Evolutionary conservation across 192 early-diverging fungal species (phyloP), one percentile per base, ranked within the genome.

Genomic region (Allomyces macrogynus): DNA sequence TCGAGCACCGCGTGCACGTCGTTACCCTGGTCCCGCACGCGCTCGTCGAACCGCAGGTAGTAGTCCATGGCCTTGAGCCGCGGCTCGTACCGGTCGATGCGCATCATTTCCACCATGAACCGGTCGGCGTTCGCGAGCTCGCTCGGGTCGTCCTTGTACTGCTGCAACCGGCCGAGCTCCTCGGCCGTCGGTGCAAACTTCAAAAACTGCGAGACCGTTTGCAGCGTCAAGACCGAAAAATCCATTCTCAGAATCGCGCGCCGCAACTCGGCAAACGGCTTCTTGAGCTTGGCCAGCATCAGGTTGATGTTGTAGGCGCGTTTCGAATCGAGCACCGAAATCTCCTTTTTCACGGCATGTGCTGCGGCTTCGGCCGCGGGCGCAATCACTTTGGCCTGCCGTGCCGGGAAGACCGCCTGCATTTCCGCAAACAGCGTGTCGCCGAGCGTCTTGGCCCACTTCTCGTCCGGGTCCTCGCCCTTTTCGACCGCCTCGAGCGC

Each of bases 31-130:
- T 84, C 78, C 23, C 80, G 75, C 69, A 82, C 73, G n/a, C 77
- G 76, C 65, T 87, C 84, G 1, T 74, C 67, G 77, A 87, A 88
- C 24, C 81, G 85, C 14, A 77, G 67, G 71, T 83, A 80, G 61
- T 85, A 87, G 12, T 77, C 71, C 32, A 88, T 81, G 23, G 78
- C 78, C 11, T 85, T 82, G 44, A 90, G 65, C 16, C 88, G 79
- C 69, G 87, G 84, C 70, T 86, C 84, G 65, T 86, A 88, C 40
- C 85, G 78, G 64, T 87, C 83, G 23, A 90, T 81, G 68, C 86
- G 82, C 76, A 88, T 85, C n/a, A 87, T 82, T 76, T 87, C 86
- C 18, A 83, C 72, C 70, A 84, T 86, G 73, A 90, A 90, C 14
- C 71, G 75, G 25, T 90, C 88, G 4, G 88, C 76, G n/a, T 73